A percentile compares a stretch with the other conserved stretches of the same genome.
phyloP scores from a whole-genome alignment of 202 grass and related monocot genomes.

The Dendrocalamus latiflorus region DNA sequence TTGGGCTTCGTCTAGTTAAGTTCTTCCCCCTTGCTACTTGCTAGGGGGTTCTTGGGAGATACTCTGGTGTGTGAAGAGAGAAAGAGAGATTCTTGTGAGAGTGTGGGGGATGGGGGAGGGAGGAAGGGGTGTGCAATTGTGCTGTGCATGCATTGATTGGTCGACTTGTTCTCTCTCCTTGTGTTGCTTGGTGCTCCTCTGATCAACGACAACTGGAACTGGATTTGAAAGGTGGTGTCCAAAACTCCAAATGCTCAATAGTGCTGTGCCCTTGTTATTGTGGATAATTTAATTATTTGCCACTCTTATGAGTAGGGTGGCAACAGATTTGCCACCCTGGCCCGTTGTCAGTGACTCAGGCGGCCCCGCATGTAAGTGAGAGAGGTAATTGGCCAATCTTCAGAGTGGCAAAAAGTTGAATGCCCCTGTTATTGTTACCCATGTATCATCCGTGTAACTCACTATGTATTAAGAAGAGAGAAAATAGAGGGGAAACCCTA shows the following conservation, averaged over 20 bases:
- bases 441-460: neutral
- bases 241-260: neutral
- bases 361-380: too few relatives aligned
- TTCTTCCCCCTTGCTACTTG: neutral
- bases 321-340: too few relatives aligned
- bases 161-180: neutral
- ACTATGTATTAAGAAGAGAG: too few relatives aligned
- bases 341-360: too few relatives aligned
- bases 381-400: too few relatives aligned
- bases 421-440: too few relatives aligned
- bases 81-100: neutral
- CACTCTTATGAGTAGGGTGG: too few relatives aligned
- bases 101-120: neutral
- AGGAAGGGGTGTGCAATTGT: neutral
- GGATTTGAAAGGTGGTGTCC: neutral
- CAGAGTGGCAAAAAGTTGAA: too few relatives aligned
- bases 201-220: constrained; percentile 9
- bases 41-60: constrained; percentile 3
- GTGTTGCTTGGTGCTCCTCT: neutral
- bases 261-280: neutral
- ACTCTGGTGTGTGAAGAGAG: neutral
- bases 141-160: constrained; percentile 12
- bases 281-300: too few relatives aligned
- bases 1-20: neutral
- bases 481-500: too few relatives aligned